A percentile compares a stretch with the other conserved stretches of the same genome.
Conservation (phyloP, 306 rosid genomes). For the Cucumis hystrix region DNA sequence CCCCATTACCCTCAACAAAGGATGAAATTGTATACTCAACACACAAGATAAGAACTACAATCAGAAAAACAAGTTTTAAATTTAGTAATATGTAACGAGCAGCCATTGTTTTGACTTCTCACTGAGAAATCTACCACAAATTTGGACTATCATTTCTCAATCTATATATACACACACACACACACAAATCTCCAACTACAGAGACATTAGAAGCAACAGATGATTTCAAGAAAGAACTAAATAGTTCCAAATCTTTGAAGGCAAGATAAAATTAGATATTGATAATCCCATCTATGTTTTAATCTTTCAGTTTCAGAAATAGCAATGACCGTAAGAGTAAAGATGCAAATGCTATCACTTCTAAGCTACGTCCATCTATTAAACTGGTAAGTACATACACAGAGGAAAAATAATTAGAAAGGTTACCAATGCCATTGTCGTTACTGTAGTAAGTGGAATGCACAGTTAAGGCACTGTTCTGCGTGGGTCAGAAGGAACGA, state of each 20-base stretch:
- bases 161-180: not conserved
- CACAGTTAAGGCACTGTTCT: not conserved
- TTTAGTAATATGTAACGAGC: constrained; percentile 10
- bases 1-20: constrained; percentile 16
- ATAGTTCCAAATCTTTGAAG: constrained; percentile 50
- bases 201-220: constrained; percentile 11
- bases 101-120: constrained; percentile 31
- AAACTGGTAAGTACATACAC: not conserved
- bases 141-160: not conserved
- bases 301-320: not conserved
- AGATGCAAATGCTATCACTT: constrained; percentile 19
- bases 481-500: not conserved
- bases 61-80: constrained; percentile 13
- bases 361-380: not conserved
- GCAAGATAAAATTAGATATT: constrained; percentile 31
- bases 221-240: constrained; percentile 23
- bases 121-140: constrained; percentile 10
- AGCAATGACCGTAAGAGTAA: constrained; percentile 23
- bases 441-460: constrained; percentile 3
- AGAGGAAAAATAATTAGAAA: not conserved
- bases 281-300: not conserved
- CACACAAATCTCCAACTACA: not conserved
- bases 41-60: constrained; percentile 20
- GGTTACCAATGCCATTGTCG: constrained; percentile 3
- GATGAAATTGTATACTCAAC: not conserved